Base-by-base conservation (phyloP, 306 rosid genomes). In the Ammopiptanthus mongolicus region DNA sequence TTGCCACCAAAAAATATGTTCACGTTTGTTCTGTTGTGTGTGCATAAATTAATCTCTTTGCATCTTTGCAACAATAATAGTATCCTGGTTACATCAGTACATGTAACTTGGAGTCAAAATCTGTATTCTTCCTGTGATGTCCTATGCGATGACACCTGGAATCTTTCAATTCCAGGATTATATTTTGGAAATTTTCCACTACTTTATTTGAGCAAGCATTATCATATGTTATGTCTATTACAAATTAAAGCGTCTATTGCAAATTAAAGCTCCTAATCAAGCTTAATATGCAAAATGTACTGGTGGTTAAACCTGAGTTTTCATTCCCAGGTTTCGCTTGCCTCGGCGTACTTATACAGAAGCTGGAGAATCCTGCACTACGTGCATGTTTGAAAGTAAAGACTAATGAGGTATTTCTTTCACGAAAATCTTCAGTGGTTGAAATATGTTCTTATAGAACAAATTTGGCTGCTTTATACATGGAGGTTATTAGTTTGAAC, bases 311-410 rank as follows among this genome's bases (percentile, higher is more conserved):
- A 61, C 69, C 62, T 33, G 29, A 68, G 47, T 37, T 72, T 78
- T 80, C 36, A 64, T 60, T 83, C 65, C 21, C 81, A 95, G 98
- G 98, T 80, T 95, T 95, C 75, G 98, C 99, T 79, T 90, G 88
- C 87, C 97, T 95, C 62, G 99, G 99, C 1, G 90, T 95, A 28
- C 87, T 95, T 81, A 81, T 95, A 87, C 99, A 95, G 71, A 95
- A 95, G 93, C 82, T 95, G 83, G 99, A 92, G 87, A 95, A 95
- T 87, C 99, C 99, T 67, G 96, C 87, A 9, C 69, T 95, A 65
- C 91, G 96, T 62, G 96, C 91, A 15, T 85, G 91, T 84, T 78
- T 95, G 80, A 88, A 86, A 88, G 91, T 92, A 80, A 80, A 85
- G 58, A 86, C 97, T 76, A 87, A 88, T 81, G 99, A 92, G 97